Base-by-base conservation (phyloP, 306 rosid species). In the Luffa aegyptiaca region DNA sequence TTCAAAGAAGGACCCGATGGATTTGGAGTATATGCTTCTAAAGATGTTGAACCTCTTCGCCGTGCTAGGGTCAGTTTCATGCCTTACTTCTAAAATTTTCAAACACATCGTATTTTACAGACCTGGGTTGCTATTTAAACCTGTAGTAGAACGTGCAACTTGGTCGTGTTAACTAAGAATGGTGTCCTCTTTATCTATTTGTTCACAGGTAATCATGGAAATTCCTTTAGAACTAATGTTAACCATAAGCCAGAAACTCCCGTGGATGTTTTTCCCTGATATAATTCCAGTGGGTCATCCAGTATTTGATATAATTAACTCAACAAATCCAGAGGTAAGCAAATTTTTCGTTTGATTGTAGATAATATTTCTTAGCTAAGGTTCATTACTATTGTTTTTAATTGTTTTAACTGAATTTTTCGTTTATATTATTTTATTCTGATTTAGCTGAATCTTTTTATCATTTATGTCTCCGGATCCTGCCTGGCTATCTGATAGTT, bases 251-350 rank as follows among this genome's bases (percentile, higher is more conserved):
- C 88, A 92, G 87, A 92, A 91, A 83, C 95, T 85, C 18, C 98
- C 98, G 0, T 92, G 98, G 98, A 95, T 95, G 98, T 92, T 95
- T 85, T 95, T 95, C 81, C 97, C 98, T 6, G 97, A 95, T 81
- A 90, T 92, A 76, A 82, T 95, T 78, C 98, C 98, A 13, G 35
- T 95, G 58, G 97, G 97, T 82, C 98, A 91, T 88, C 98, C 98
- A 71, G 89, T 95, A 82, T 95, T 95, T 83, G 98, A 95, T 84
- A 91, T 95, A 76, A 91, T 92, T 79, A 90, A 95, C 86, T 95
- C 93, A 18, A 95, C 98, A 14, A 63, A 89, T 91, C 97, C 98
- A 62, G 93, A 95, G 97, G 98, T 95, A 85, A 78, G 42, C 82
- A 51, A 35, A 11, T 77, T 82, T 80, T 77, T 33, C 78, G 46